Evolutionary conservation across 208 protist species (phyloP).

Genomic region (Trypanosoma brucei): DNA sequence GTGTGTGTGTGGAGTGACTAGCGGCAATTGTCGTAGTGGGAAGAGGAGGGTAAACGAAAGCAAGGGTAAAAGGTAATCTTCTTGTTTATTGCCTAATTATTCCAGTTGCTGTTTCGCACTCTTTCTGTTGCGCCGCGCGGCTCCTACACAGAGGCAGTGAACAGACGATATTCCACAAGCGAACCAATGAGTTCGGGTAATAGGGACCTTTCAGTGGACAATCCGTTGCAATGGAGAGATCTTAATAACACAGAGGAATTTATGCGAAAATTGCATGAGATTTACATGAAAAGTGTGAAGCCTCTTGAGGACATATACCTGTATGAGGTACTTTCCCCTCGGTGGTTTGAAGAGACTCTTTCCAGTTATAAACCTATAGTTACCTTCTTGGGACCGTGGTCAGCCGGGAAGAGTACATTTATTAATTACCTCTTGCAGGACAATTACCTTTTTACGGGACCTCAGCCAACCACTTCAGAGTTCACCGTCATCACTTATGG

Average conservation of each 20-base stretch:
- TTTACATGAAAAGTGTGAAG: constrained; percentile 56
- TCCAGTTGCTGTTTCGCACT: too few relatives aligned
- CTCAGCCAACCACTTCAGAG: constrained; percentile 72
- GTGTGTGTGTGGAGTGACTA: too few relatives aligned
- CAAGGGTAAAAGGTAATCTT: too few relatives aligned
- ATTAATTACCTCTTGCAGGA: constrained; percentile 79
- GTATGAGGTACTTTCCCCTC: constrained; percentile 50
- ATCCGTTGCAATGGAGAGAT: constrained; percentile 15
- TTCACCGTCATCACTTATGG: constrained; percentile 78
- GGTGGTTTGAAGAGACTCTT: constrained; percentile 66
- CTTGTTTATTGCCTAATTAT: too few relatives aligned
- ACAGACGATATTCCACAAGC: too few relatives aligned
- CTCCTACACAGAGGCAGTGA: too few relatives aligned
- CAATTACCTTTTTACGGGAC: constrained; percentile 69
- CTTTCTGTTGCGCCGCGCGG: too few relatives aligned
- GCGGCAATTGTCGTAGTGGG: too few relatives aligned
- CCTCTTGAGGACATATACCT: constrained; percentile 70
- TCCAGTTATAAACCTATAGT: constrained; percentile 58
- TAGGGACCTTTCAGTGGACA: neutral
- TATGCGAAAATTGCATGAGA: constrained; percentile 35
- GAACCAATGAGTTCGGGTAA: neutral
- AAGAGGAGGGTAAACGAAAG: too few relatives aligned
- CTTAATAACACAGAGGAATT: constrained; percentile 35
- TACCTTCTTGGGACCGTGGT: constrained; percentile 77
- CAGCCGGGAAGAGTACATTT: constrained; percentile 72